phyloP scores from a whole-genome alignment of 129 eudicot species.

The Tagetes erecta region DNA sequence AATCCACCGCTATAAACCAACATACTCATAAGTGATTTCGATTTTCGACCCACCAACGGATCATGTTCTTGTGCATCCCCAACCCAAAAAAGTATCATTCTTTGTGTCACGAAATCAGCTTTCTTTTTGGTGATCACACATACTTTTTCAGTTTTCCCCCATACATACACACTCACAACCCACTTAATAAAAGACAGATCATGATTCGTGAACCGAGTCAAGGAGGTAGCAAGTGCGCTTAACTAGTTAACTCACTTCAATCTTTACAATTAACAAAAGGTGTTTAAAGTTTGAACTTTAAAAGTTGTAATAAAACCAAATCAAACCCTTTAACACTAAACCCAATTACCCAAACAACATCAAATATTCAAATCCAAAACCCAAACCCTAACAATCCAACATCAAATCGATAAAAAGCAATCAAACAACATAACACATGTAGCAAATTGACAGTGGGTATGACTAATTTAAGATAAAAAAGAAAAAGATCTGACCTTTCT shows the following conservation, averaged over 20 bases:
- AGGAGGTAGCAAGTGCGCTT: not conserved
- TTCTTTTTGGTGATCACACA: conserved; percentile 16
- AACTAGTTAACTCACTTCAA: not conserved
- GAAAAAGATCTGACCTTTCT: conserved; percentile 54
- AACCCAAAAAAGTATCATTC: conserved; percentile 19
- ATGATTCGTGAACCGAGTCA: not conserved
- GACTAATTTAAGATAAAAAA: conserved; percentile 1
- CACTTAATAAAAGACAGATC: not conserved
- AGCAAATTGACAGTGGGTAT: conserved; percentile 1
- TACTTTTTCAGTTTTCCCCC: not conserved
- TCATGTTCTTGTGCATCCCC: not conserved
- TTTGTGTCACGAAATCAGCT: conserved; percentile 10
- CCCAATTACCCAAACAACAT: not conserved
- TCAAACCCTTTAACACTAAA: conserved; percentile 2
- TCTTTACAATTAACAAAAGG: not conserved
- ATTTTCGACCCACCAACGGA: conserved; percentile 5
- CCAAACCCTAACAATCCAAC: not conserved
- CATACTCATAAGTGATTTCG: not conserved
- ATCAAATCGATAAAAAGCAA: not conserved
- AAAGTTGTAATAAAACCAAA: not conserved
- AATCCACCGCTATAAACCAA: conserved; percentile 13
- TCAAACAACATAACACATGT: not conserved
- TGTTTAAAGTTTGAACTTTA: not conserved
- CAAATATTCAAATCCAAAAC: conserved; percentile 16
- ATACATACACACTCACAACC: not conserved